A percentile compares a stretch with the other conserved stretches of the same genome.
These are phyloP conservation scores for Chaetomium sp. DNA, from an alignment of 2,329 filamentous ascomycete species.

Conservation along the genomic window DNA sequence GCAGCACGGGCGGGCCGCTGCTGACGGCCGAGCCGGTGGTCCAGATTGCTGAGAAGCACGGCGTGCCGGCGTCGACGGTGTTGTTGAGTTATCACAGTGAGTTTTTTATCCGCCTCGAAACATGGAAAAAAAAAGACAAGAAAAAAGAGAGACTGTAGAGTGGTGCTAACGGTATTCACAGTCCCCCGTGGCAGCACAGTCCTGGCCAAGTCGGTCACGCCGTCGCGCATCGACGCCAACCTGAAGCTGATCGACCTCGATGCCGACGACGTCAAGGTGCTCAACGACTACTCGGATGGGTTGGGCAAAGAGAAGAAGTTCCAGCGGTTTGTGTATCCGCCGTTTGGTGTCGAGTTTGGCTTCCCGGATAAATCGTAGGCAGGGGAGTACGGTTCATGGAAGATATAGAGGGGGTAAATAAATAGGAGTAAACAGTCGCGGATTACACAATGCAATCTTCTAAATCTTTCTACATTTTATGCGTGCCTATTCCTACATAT, in stretches of 20 bases:
- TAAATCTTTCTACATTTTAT: no score
- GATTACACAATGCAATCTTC: no score
- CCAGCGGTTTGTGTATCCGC: slow-evolving; percentile 60
- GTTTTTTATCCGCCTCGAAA: slow-evolving; percentile 21
- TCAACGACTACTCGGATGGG: slow-evolving; percentile 48
- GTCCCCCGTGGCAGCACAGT: slow-evolving; percentile 64
- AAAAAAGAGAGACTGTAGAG: not conserved
- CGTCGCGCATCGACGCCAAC: slow-evolving; percentile 63
- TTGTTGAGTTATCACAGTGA: slow-evolving; percentile 67
- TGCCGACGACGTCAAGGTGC: slow-evolving; percentile 51
- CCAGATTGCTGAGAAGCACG: slow-evolving; percentile 58
- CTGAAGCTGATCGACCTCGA: slow-evolving; percentile 59
- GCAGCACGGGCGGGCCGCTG: slow-evolving; percentile 58
- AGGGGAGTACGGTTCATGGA: not conserved
- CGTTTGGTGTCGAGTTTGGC: slow-evolving; percentile 62
- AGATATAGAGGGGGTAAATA: not conserved
- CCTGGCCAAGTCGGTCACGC: slow-evolving; percentile 65
- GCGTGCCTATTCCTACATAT: slow-evolving; percentile 1
- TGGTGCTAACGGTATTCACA: slow-evolving; percentile 26
- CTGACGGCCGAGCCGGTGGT: slow-evolving; percentile 57
- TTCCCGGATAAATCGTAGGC: slow-evolving; percentile 58
- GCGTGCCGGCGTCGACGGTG: slow-evolving; percentile 54
- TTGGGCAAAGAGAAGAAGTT: slow-evolving; percentile 45
- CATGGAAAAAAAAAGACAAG: not conserved
- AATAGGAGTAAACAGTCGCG: no score